Evolutionary conservation across 1,139 yeast species (phyloP), one percentile per base, ranked within the genome.

Genomic region (Kurtzmaniella quercitrusa): DNA sequence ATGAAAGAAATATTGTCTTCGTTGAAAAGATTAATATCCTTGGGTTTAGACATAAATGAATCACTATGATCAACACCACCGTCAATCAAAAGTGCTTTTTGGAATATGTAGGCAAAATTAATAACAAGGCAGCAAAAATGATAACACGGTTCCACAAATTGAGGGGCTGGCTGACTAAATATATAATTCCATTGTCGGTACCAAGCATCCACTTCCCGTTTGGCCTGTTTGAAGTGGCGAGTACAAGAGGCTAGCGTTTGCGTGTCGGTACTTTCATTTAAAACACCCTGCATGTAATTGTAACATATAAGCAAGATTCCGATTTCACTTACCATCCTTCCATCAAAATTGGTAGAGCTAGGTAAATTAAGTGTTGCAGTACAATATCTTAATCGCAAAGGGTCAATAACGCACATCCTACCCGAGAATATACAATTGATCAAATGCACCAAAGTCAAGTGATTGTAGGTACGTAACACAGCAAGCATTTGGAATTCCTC

Each of bases 281-380:
- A 50, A 44, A 56, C 64, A 2, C 58, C 52, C 53, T 82, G 86
- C 26, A 82, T 65, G 54, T 73, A 84, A 46, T 76, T 78, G 59
- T 85, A 85, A 1, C 86, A 70, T 15, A 83, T 71, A 30, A 80
- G 61, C 44, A 84, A 77, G 9, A 85, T 70, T 16, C 82, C 78
- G 42, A 85, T 82, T 59, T 87, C 95, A 42, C 91, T 84, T 14
- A 86, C 84, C 82, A 87, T 85, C 47, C 95, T 65, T 12, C 89
- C 91, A 56, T 87, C 95, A 56, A 87, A 87, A 53, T 84, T 84
- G 2, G 93, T 84, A 0, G 93, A 81, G 38, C 78, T 71, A 2
- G 82, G 72, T 33, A 84, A 65, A 34, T 82, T 80, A 38, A 84
- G 65, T 1, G 84, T 76, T 7, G 84, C 72, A 18, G 80, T 72